Evolutionary conservation across 1,139 yeast species (phyloP).

Genomic region (Debaryomyces coudertii): DNA sequence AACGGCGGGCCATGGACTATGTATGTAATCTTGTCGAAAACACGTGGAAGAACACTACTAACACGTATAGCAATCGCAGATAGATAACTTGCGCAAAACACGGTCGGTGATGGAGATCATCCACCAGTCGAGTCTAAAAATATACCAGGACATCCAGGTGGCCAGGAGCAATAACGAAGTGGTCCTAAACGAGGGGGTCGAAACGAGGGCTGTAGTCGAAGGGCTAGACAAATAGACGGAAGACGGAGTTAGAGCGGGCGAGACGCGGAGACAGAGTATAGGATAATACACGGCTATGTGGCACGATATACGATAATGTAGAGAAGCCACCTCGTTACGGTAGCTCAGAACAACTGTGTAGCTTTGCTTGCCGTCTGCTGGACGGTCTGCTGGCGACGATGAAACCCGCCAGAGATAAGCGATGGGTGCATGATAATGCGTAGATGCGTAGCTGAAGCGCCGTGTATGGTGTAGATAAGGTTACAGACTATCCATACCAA

Average conservation of each 20-base stretch:
- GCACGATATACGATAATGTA: background rate
- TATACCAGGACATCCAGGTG: conserved; percentile 28
- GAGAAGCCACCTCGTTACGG: too few species aligned
- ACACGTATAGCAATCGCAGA: conserved; percentile 17
- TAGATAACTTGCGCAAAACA: conserved; percentile 28
- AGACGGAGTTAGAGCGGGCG: background rate
- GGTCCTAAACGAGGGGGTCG: conserved; percentile 3
- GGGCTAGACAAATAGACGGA: background rate
- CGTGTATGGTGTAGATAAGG: too few species aligned
- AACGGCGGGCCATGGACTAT: conserved; percentile 4
- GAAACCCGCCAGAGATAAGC: background rate
- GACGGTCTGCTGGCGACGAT: too few species aligned
- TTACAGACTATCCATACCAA: too few species aligned
- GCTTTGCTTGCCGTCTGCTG: too few species aligned
- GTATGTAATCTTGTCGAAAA: conserved; percentile 4
- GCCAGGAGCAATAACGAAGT: conserved; percentile 16
- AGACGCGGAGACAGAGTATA: too few species aligned
- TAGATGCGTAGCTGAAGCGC: too few species aligned
- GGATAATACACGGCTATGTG: background rate
- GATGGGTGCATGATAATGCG: too few species aligned
- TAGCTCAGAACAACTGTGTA: too few species aligned
- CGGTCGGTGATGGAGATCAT: conserved; percentile 35
- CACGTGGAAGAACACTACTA: background rate
- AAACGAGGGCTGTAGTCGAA: conserved; percentile 4
- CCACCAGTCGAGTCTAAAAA: conserved; percentile 30